Base-by-base conservation (phyloP, 176 grass and related monocot species). In the Triticum urartu region DNA sequence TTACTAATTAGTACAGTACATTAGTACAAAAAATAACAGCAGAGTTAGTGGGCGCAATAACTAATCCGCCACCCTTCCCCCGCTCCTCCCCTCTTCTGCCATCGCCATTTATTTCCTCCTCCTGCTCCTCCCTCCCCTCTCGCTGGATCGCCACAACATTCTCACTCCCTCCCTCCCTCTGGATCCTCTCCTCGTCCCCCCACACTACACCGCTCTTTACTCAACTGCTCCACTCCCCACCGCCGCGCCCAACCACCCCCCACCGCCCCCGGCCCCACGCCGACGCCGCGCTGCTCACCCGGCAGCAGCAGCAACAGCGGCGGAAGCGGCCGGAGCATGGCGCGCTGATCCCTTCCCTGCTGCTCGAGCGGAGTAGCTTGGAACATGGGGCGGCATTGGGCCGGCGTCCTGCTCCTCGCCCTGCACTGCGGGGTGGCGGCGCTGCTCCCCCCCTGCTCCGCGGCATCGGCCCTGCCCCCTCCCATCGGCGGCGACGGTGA, bases 381-480 rank as follows among this genome's bases (percentile, higher is more conserved):
- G 22, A 69, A 14, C 61, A 85, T 85, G 89, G 50, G 52, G 71
- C 85, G 32, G 77, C 85, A 68, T 60, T 81, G 67, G 52, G 22
- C 47, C 1, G 85, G 40, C 26, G 54, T 83, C 11, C 22, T 84
- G 20, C 81, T 91, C 81, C 64, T 91, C 64, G 86, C 86, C 52
- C 30, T 91, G 77, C 89, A 91, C 77, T 91, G 86, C 82, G 89
- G 85, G 67, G 84, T 66, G 73, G 56, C 64, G 28, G 11, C 7
- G 43, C 43, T 75, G 71, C 68, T 87, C 3, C 61, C 87, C 36
- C 64, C 79, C 34, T 82, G 25, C 81, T 87, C 85, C 1, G 65
- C 65, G 6, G 30, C 65, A 0, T 3, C 40, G 40, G 9, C 40
- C 24, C 68, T 52, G 48, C 48, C 60, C 14, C 72, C 59, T 36